phyloP scores from a whole-genome alignment of 208 protist species.

The Wallacemonas sp. region DNA sequence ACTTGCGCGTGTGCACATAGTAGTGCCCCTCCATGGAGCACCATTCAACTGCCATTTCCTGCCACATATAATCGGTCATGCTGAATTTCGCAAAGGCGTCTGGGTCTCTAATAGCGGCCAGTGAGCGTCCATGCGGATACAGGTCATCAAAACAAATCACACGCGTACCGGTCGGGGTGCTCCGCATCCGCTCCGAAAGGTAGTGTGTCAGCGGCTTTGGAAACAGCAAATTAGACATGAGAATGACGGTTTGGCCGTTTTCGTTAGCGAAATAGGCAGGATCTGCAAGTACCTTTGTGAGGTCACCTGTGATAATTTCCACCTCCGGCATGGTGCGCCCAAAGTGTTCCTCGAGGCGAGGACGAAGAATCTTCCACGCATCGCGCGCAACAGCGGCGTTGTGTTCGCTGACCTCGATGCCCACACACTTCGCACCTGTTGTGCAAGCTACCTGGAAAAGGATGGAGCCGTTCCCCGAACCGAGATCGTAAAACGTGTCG shows the following conservation, averaged over 20 bases:
- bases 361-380: conserved; percentile 37
- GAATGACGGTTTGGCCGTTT: conserved; percentile 52
- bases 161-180: conserved; percentile 38
- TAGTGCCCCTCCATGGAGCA: conserved; percentile 51
- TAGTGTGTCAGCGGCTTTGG: conserved; percentile 65
- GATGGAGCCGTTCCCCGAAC: conserved; percentile 72
- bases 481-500: conserved; percentile 73
- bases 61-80: conserved; percentile 72
- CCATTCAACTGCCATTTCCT: conserved; percentile 68
- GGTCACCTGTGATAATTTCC: conserved; percentile 69
- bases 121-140: conserved; percentile 53
- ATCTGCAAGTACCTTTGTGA: conserved; percentile 48
- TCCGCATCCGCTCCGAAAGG: conserved; percentile 52
- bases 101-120: conserved; percentile 53
- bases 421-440: conserved; percentile 65
- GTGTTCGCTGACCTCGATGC: conserved; percentile 62
- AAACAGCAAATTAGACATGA: conserved; percentile 74
- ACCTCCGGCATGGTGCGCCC: conserved; percentile 44
- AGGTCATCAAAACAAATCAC: conserved; percentile 76
- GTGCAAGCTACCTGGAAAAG: conserved; percentile 68
- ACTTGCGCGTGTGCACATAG: conserved; percentile 59
- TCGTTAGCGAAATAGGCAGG: conserved; percentile 43
- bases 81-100: conserved; percentile 65
- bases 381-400: conserved; percentile 57
- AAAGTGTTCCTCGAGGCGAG: conserved; percentile 25